These are phyloP conservation scores for Mrakia blollopis DNA, from an alignment of 768 basidiomycete species.

Conservation along the genomic window DNA sequence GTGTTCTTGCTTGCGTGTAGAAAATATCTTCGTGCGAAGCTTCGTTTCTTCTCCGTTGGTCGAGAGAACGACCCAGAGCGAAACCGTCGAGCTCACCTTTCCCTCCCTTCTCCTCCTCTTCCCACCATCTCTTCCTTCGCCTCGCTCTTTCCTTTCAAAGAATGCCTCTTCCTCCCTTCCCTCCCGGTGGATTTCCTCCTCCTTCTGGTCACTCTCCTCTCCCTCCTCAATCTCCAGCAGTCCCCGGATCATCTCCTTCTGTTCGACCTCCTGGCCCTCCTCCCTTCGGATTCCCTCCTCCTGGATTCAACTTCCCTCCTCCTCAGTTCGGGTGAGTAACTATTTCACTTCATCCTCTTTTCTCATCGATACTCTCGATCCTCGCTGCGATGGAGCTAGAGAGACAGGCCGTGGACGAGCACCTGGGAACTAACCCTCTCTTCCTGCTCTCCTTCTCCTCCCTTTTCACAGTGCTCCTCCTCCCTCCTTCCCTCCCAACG, in stretches of 20 bases:
- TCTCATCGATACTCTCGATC: no score
- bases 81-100: not conserved
- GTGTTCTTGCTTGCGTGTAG: not conserved
- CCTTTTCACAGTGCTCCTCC: no score
- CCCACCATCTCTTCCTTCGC: not conserved
- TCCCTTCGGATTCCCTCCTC: constrained; percentile 13
- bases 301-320: constrained; percentile 6
- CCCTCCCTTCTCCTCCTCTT: not conserved
- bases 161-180: constrained; percentile 22
- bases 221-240: constrained; percentile 4
- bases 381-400: no score
- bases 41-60: not conserved
- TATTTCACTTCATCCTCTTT: not conserved
- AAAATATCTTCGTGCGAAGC: no score
- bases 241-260: not conserved
- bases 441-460: no score
- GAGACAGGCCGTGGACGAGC: no score
- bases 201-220: constrained; percentile 10
- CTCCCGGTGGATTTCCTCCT: constrained; percentile 11
- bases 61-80: not conserved
- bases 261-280: not conserved
- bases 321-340: not conserved
- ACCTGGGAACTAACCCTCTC: no score
- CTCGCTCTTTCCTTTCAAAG: not conserved
- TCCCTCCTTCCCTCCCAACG: not conserved